Evolutionary conservation across 129 eudicot genomes (phyloP).

Genomic region (Deinandra increscens): DNA sequence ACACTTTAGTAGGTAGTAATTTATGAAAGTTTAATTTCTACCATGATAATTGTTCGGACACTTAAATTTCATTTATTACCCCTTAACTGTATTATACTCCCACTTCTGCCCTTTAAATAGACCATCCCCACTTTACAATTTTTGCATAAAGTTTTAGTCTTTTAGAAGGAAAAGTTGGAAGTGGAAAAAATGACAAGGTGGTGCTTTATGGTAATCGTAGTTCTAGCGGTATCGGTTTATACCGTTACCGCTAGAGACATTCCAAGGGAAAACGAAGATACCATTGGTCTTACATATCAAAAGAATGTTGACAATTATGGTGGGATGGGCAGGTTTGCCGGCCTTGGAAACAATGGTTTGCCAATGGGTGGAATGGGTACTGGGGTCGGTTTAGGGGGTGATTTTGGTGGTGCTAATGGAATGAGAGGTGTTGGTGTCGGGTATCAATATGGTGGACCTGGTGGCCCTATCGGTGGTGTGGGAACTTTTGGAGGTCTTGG

Average conservation of each 20-base stretch:
- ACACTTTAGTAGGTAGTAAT: not conserved
- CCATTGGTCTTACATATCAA: constrained; percentile 31
- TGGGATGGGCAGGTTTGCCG: constrained; percentile 39
- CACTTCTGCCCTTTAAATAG: constrained; percentile 25
- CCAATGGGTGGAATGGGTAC: constrained; percentile 46
- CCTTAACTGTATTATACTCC: constrained; percentile 29
- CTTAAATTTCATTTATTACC: constrained; percentile 30
- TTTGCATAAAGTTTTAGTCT: not conserved
- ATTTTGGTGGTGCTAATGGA: constrained; percentile 34
- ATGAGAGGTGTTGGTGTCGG: constrained; percentile 44
- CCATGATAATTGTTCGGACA: constrained; percentile 16
- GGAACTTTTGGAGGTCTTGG: constrained; percentile 43
- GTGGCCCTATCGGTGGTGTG: constrained; percentile 37
- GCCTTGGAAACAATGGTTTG: constrained; percentile 40
- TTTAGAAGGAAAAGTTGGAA: not conserved
- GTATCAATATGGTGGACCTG: constrained; percentile 40
- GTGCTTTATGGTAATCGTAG: constrained; percentile 28
- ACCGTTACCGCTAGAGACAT: constrained; percentile 33
- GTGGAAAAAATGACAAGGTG: constrained; percentile 32
- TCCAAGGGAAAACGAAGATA: constrained; percentile 19
- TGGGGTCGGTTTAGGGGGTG: constrained; percentile 44
- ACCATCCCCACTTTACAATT: constrained; percentile 7
- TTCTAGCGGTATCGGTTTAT: constrained; percentile 30
- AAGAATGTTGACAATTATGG: constrained; percentile 38
- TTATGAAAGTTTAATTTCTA: constrained; percentile 5